Evolutionary conservation across 2,329 filamentous ascomycete genomes (phyloP).

Genomic region (Neofusicoccum ribis): DNA sequence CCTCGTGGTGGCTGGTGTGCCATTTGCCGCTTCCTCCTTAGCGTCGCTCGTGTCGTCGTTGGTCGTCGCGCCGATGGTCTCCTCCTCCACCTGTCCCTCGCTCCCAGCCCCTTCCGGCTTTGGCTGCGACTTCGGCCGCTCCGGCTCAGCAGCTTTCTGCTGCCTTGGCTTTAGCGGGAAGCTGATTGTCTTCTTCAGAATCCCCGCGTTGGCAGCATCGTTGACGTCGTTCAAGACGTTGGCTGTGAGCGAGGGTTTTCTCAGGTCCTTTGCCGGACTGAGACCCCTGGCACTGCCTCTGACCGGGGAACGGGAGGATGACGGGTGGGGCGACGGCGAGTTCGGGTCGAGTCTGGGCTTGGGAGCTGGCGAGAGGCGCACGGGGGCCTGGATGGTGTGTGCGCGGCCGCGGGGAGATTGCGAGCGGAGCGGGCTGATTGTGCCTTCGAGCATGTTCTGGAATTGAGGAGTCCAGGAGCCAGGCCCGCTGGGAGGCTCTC

Average conservation of each 20-base stretch:
- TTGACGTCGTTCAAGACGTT: conserved; percentile 16
- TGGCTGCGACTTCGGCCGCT: neutral
- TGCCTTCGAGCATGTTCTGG: conserved; percentile 34
- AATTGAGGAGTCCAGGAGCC: conserved; percentile 37
- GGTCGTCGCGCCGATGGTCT: neutral
- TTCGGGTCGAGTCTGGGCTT: neutral
- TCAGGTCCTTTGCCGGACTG: neutral
- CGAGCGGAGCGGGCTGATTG: conserved; percentile 33
- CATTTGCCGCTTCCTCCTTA: too few species aligned
- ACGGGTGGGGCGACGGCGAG: neutral
- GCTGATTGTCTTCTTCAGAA: conserved; percentile 37
- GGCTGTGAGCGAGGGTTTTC: neutral
- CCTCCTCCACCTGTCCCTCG: neutral
- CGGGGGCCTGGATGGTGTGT: conserved; percentile 22
- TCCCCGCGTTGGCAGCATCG: conserved; percentile 26
- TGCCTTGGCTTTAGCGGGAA: conserved; percentile 28
- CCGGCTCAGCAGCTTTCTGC: neutral
- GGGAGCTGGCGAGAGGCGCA: neutral
- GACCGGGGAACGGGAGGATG: neutral
- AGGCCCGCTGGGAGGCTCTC: conserved; percentile 22
- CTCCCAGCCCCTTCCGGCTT: neutral
- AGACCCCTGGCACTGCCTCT: neutral
- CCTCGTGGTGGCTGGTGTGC: too few species aligned
- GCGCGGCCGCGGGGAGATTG: conserved; percentile 38
- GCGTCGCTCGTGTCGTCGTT: too few species aligned